Percentiles rank a stretch among this genome's conserved stretches.
phyloP scores from a whole-genome alignment of 1,139 yeast species.

The Arxiozyma heterogenica region DNA sequence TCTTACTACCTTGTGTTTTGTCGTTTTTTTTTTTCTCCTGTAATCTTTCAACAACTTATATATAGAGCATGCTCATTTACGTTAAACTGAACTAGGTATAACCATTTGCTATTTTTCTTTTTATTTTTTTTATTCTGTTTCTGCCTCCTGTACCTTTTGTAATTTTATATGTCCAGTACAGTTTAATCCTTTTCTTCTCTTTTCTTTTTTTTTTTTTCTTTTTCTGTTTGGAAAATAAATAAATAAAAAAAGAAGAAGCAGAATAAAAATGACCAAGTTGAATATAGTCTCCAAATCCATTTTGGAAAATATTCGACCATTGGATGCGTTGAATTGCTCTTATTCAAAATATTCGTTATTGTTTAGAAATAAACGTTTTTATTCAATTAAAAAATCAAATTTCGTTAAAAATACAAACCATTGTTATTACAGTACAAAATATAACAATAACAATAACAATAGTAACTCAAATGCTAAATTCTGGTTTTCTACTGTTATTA shows the following conservation, averaged over 20 bases:
- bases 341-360: no score
- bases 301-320: not conserved
- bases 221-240: no score
- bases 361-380: not conserved
- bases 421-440: not conserved
- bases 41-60: no score
- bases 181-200: no score
- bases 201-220: no score
- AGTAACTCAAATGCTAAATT: not conserved
- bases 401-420: not conserved
- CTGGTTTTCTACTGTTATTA: not conserved
- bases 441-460: not conserved
- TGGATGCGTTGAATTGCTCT: not conserved
- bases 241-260: no score
- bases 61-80: no score
- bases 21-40: no score
- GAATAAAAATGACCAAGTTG: not conserved
- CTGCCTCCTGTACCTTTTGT: not conserved
- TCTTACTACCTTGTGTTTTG: no score
- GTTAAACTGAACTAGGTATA: not conserved
- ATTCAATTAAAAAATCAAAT: not conserved
- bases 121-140: no score
- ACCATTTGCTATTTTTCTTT: not conserved
- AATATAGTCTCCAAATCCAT: not conserved
- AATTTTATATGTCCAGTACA: no score